phyloP scores from a whole-genome alignment of 2,329 filamentous ascomycete species.

The Colletotrichum aenigma region DNA sequence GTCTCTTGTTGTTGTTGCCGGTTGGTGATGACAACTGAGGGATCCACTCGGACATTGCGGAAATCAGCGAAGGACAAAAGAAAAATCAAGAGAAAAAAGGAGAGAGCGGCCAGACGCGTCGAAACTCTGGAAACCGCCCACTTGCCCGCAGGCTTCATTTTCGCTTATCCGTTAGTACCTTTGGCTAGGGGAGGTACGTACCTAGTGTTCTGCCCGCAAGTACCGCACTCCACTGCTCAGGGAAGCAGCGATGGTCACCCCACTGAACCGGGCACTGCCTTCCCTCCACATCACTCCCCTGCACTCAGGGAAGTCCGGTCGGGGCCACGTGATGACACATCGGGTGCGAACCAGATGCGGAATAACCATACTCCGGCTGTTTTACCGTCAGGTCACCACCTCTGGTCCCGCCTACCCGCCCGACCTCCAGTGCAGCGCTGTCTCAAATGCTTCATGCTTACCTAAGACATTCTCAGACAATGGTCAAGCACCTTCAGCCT shows the following conservation, averaged over 20 bases:
- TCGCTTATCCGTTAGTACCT: background rate
- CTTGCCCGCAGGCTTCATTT: background rate
- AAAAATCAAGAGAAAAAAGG: background rate
- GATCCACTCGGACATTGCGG: constrained; percentile 5
- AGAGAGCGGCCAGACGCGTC: constrained; percentile 2
- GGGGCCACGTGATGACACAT: background rate
- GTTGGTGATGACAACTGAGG: background rate
- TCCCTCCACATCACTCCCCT: background rate
- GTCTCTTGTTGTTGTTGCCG: background rate
- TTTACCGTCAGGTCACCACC: background rate
- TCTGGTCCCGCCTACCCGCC: no score
- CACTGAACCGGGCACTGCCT: background rate
- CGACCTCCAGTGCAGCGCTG: background rate
- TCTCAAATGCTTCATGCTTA: background rate
- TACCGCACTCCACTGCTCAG: background rate
- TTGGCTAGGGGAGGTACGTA: background rate
- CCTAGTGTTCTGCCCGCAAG: background rate
- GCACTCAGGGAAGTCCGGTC: background rate
- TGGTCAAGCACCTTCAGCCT: background rate
- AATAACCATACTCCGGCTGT: background rate
- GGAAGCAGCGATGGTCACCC: background rate
- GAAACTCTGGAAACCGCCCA: background rate
- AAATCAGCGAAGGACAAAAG: background rate
- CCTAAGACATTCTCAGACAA: background rate
- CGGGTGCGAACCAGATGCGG: background rate